phyloP scores from a whole-genome alignment of 2,329 filamentous ascomycete species.

The Xylariaceae sp. region DNA sequence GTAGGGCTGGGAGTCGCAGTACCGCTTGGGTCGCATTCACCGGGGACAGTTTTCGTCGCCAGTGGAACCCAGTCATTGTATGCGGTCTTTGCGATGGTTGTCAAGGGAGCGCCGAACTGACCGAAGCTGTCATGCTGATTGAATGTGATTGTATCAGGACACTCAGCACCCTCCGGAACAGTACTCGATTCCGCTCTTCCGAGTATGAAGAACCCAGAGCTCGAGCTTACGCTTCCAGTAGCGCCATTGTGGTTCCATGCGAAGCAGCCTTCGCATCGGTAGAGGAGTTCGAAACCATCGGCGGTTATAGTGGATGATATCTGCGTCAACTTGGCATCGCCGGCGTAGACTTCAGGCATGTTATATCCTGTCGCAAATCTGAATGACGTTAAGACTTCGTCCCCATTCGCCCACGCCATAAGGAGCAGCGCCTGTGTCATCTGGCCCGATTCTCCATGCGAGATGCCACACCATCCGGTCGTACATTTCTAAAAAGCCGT shows the following conservation, averaged over 20 bases:
- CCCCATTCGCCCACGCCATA: slow-evolving; percentile 54
- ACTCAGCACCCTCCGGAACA: slow-evolving; percentile 40
- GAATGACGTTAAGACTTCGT: slow-evolving; percentile 56
- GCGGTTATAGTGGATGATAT: slow-evolving; percentile 57
- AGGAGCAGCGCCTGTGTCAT: slow-evolving; percentile 43
- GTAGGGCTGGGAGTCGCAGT: slow-evolving; percentile 16
- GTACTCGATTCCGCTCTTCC: slow-evolving; percentile 53
- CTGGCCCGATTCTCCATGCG: slow-evolving; percentile 32
- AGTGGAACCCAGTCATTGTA: slow-evolving; percentile 45
- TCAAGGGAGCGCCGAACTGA: slow-evolving; percentile 46
- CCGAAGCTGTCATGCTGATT: slow-evolving; percentile 56
- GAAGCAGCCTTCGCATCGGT: slow-evolving; percentile 60
- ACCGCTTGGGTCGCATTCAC: slow-evolving; percentile 31
- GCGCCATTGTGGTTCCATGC: slow-evolving; percentile 52
- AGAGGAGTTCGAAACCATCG: slow-evolving; percentile 60
- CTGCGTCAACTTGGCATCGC: slow-evolving; percentile 60
- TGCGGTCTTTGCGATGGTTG: slow-evolving; percentile 32
- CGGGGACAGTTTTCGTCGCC: slow-evolving; percentile 39
- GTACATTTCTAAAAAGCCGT: slow-evolving; percentile 26
- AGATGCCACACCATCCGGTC: slow-evolving; percentile 32
- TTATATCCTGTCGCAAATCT: slow-evolving; percentile 59
- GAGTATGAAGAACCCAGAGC: slow-evolving; percentile 43
- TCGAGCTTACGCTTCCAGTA: slow-evolving; percentile 43
- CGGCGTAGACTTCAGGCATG: slow-evolving; percentile 57
- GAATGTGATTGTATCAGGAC: slow-evolving; percentile 45